Base-by-base conservation (phyloP, 2,329 filamentous ascomycete genomes). In the Daldinia sp. region DNA sequence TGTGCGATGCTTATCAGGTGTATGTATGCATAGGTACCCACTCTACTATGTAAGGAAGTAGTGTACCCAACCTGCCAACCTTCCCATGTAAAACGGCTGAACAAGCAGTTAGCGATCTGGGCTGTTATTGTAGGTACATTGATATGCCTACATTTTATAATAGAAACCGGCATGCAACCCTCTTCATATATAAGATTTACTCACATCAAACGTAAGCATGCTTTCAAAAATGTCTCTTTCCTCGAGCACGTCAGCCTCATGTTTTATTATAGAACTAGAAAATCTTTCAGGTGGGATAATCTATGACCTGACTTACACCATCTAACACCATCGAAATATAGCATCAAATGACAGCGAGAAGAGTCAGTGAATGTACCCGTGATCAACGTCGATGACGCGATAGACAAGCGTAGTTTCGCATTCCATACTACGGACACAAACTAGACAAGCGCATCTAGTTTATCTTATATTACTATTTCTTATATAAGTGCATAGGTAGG, bases 1-100 rank as follows among this genome's bases (percentile, higher is more conserved):
- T 46, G 2, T 6, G 39, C 23, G 10, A n/a, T 33, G 48, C 30
- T 57, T 65, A 56, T 64, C 57, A 50, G 41, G 35, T 51, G 37
- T 18, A 46, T 26, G 18, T 18, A 23, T 39, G 50, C 13, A 33
- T 23, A 23, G 20, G 30, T 50, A 53, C 50, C 60, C 53, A 67
- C 54, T 67, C 18, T 61, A 46, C 50, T n/a, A n/a, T n/a, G n/a
- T n/a, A 23, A 23, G 20, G 20, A 50, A 48, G 65, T 56, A 59
- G 30, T 18, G 48, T 53, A 53, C 48, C 48, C 33, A 54, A 18
- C 30, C 39, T 56, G 50, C 56, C 37, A 18, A 26, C 30, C 41
- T 39, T 56, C 20, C 42, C 23, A 20, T 28, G 0, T 53, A 33
- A n/a, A 35, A 51, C 42, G 42, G 20, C 42, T 28, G 12, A 48